Evolutionary conservation across 768 basidiomycete genomes (phyloP).

Genomic region (Lactifluus subvellereus): DNA sequence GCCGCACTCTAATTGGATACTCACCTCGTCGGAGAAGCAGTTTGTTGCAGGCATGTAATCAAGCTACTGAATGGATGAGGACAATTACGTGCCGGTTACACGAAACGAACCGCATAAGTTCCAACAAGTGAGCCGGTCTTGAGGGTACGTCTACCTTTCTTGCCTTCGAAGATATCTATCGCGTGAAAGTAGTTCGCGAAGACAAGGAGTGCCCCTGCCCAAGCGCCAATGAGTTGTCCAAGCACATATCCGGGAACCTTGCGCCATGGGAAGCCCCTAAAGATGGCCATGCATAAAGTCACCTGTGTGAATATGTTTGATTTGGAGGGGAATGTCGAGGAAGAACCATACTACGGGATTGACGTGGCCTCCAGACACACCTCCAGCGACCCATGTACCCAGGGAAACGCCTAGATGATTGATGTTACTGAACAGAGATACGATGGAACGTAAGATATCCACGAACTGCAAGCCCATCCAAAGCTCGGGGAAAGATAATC

Average conservation of each 20-base stretch:
- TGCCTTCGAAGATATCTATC: constrained; percentile 45
- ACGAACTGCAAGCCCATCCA: constrained; percentile 27
- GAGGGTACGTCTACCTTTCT: constrained; percentile 47
- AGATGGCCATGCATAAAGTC: constrained; percentile 54
- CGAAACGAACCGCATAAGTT: constrained; percentile 50
- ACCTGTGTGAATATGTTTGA: constrained; percentile 37
- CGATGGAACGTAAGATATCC: not conserved
- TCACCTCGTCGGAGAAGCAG: constrained; percentile 44
- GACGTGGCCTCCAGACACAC: constrained; percentile 64
- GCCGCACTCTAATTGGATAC: not conserved
- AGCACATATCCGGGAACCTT: constrained; percentile 70
- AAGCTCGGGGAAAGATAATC: constrained; percentile 22
- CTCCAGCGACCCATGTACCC: constrained; percentile 62
- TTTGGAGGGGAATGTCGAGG: not conserved
- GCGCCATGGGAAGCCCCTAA: constrained; percentile 42
- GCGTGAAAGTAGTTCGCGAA: no score
- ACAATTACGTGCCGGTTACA: not conserved
- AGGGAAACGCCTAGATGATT: constrained; percentile 43
- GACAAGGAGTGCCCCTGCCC: no score
- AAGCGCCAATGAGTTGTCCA: constrained; percentile 26
- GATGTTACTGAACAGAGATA: not conserved
- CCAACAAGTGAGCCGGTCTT: constrained; percentile 53
- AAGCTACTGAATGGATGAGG: constrained; percentile 14
- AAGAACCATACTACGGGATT: constrained; percentile 31
- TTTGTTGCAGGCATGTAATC: constrained; percentile 40